These are phyloP conservation scores for Neurospora hispaniola DNA, from an alignment of 495 filamentous ascomycete genomes.

Conservation along the genomic window DNA sequence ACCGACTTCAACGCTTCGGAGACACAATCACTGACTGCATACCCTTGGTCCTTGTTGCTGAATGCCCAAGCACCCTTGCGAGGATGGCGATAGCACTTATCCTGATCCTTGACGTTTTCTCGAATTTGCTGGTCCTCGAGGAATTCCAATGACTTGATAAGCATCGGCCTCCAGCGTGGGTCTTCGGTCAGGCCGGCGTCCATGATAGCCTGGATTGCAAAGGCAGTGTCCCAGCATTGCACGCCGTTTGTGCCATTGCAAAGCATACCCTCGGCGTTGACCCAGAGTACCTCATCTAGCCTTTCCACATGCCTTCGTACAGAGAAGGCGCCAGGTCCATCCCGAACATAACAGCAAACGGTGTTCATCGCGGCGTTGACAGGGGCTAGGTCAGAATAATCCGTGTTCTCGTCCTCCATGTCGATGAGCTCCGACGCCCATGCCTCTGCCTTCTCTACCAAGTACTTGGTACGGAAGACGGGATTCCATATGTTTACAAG, in stretches of 20 bases:
- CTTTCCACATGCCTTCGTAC: slow-evolving; percentile 72
- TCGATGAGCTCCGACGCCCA: slow-evolving; percentile 64
- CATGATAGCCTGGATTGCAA: slow-evolving; percentile 69
- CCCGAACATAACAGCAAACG: slow-evolving; percentile 69
- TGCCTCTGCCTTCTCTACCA: slow-evolving; percentile 58
- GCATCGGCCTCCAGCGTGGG: slow-evolving; percentile 70
- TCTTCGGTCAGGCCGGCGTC: slow-evolving; percentile 71
- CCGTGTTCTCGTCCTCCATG: slow-evolving; percentile 83
- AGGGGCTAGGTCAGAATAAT: slow-evolving; percentile 75
- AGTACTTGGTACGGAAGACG: slow-evolving; percentile 45
- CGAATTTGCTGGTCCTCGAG: slow-evolving; percentile 87
- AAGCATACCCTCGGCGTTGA: slow-evolving; percentile 86
- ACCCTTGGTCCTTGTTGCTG: slow-evolving; percentile 83
- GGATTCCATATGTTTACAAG: slow-evolving; percentile 73
- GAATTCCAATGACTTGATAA: slow-evolving; percentile 73
- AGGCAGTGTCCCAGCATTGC: slow-evolving; percentile 92
- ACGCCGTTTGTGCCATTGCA: slow-evolving; percentile 95
- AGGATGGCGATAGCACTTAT: slow-evolving; percentile 78
- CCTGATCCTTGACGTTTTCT: slow-evolving; percentile 69
- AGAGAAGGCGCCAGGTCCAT: slow-evolving; percentile 66
- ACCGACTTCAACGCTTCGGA: slow-evolving; percentile 83
- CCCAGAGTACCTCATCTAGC: slow-evolving; percentile 79
- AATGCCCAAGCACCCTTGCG: slow-evolving; percentile 95
- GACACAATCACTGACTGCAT: slow-evolving; percentile 90
- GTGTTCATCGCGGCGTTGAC: slow-evolving; percentile 86